Evolutionary conservation across 257 asterid species (phyloP).

Genomic region (Nicotiana obtusifolia): DNA sequence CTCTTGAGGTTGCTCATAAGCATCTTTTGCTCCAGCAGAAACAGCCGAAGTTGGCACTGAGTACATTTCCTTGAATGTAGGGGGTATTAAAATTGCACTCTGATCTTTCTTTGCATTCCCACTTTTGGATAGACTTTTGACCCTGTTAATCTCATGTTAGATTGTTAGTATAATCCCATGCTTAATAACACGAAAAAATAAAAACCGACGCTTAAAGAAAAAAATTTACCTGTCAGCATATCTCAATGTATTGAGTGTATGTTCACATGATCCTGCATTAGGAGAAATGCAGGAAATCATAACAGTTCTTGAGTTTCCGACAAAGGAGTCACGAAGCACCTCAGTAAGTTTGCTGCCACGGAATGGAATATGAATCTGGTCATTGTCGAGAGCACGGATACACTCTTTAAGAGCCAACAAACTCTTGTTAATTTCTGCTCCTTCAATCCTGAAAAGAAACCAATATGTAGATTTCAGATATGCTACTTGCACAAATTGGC

Average conservation of each 20-base stretch:
- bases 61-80: slow-evolving; percentile 49
- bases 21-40: slow-evolving; percentile 52
- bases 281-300: slow-evolving; percentile 99
- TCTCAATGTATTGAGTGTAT: slow-evolving; percentile 95
- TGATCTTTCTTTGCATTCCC: slow-evolving; percentile 89
- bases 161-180: neutral
- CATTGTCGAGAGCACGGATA: slow-evolving; percentile 99
- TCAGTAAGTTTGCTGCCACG: slow-evolving; percentile 99
- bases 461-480: neutral
- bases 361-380: slow-evolving; percentile 96
- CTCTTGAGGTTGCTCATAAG: slow-evolving; percentile 50
- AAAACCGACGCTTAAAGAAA: neutral
- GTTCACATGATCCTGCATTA: slow-evolving; percentile 97
- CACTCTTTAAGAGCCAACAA: slow-evolving; percentile 97
- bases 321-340: slow-evolving; percentile 98
- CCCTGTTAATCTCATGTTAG: slow-evolving; percentile 58
- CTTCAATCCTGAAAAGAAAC: slow-evolving; percentile 68
- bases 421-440: slow-evolving; percentile 99
- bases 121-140: slow-evolving; percentile 90
- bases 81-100: slow-evolving; percentile 41
- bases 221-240: slow-evolving; percentile 99
- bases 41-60: slow-evolving; percentile 45
- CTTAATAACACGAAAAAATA: neutral
- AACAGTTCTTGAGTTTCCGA: slow-evolving; percentile 96
- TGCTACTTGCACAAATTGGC: neutral